Conservation (phyloP, 2,329 filamentous ascomycete genomes). For the Laburnicola sp. region DNA sequence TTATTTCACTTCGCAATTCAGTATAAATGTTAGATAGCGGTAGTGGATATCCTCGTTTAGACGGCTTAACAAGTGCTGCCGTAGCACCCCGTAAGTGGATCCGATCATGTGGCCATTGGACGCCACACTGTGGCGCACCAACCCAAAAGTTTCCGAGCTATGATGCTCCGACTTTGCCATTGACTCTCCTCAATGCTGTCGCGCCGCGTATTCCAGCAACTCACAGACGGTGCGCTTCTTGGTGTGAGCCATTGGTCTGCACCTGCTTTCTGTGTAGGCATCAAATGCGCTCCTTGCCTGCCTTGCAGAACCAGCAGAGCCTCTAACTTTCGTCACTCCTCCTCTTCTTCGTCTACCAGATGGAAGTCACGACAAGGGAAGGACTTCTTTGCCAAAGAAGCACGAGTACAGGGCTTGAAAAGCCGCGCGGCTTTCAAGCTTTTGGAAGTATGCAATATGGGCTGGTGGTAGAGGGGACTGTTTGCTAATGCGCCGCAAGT, state of each 20-base stretch:
- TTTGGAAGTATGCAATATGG: conserved; percentile 64
- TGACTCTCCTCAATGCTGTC: conserved; percentile 38
- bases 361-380: conserved; percentile 81
- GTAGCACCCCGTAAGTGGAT: not conserved
- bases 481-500: conserved; percentile 54
- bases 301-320: conserved; percentile 9
- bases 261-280: conserved; percentile 16
- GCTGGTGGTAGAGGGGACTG: not conserved
- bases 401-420: conserved; percentile 78
- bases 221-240: conserved; percentile 40
- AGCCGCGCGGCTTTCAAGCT: conserved; percentile 94
- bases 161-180: conserved; percentile 15
- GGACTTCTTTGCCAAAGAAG: conserved; percentile 74
- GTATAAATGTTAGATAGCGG: too few species aligned
- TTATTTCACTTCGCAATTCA: too few species aligned
- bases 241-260: conserved; percentile 13
- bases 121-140: conserved; percentile 8
- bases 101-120: not conserved
- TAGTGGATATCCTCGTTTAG: not conserved
- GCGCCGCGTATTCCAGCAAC: conserved; percentile 40
- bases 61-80: not conserved
- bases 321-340: conserved; percentile 27
- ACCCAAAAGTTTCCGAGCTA: conserved; percentile 20
- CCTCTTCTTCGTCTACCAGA: conserved; percentile 65
- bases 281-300: conserved; percentile 18